A percentile compares a stretch with the other conserved stretches of the same genome.
These are phyloP conservation scores for Fusarium keratoplasticum DNA, from an alignment of 2,329 filamentous ascomycete species.

Conservation along the genomic window DNA sequence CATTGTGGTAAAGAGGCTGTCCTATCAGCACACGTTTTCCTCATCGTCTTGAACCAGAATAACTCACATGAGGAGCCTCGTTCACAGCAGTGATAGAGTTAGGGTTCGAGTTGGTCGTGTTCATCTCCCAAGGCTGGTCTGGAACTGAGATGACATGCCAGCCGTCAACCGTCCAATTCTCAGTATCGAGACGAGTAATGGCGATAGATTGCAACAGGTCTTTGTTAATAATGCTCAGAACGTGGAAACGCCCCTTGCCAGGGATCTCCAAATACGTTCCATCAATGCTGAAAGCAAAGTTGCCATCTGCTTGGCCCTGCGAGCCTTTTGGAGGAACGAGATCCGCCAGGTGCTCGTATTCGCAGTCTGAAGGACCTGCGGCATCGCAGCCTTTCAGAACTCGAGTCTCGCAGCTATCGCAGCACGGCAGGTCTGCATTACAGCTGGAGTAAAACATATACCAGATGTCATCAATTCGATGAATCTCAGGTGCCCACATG, in stretches of 20 bases:
- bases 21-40: neutral
- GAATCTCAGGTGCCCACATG: slow-evolving; percentile 27
- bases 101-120: slow-evolving; percentile 7
- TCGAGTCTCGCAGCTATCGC: slow-evolving; percentile 20
- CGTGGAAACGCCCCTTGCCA: slow-evolving; percentile 10
- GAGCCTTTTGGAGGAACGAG: slow-evolving; percentile 9
- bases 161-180: slow-evolving; percentile 12
- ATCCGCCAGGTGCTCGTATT: slow-evolving; percentile 16
- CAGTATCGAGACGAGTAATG: slow-evolving; percentile 13
- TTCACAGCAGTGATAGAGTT: slow-evolving; percentile 7
- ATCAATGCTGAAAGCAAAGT: slow-evolving; percentile 25
- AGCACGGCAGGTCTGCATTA: slow-evolving; percentile 7
- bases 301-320: neutral
- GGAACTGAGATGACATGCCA: slow-evolving; percentile 27
- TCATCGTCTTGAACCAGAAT: accelerated
- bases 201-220: slow-evolving; percentile 13
- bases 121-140: slow-evolving; percentile 21
- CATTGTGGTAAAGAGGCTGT: slow-evolving; percentile 59
- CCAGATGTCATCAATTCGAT: slow-evolving; percentile 19
- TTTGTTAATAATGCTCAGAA: slow-evolving; percentile 18
- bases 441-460: slow-evolving; percentile 29
- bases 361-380: slow-evolving; percentile 10
- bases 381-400: slow-evolving; percentile 12
- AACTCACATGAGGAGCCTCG: slow-evolving; percentile 13
- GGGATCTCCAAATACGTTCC: slow-evolving; percentile 23